These are phyloP conservation scores for Anthoceros angustus DNA, from an alignment of 225 moss, liverwort and hornwort species.

Conservation along the genomic window DNA sequence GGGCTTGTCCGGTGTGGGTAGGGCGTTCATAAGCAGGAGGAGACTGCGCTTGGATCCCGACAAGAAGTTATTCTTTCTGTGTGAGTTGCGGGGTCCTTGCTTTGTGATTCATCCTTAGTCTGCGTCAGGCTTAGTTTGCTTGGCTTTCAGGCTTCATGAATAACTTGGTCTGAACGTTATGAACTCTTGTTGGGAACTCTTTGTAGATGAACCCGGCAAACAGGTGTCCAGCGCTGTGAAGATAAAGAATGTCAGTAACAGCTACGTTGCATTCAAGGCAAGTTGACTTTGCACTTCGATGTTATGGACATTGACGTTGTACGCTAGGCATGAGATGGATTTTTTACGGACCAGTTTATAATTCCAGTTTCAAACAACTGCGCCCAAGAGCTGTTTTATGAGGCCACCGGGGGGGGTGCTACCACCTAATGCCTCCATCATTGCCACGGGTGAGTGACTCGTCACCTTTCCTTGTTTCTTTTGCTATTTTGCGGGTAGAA, in stretches of 20 bases:
- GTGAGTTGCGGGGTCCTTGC: no score
- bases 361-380: conserved; percentile 68
- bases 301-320: neutral
- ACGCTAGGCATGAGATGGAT: neutral
- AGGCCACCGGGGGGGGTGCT: conserved; percentile 93
- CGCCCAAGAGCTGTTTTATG: conserved; percentile 99
- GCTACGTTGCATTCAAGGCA: conserved; percentile 84
- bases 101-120: neutral
- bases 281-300: conserved; percentile 9
- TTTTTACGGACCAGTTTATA: neutral
- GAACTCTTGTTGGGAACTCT: neutral
- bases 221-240: conserved; percentile 72
- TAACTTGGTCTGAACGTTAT: neutral
- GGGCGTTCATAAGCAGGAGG: conserved; percentile 38
- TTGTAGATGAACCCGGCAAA: conserved; percentile 68
- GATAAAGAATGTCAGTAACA: conserved; percentile 64
- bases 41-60: conserved; percentile 58
- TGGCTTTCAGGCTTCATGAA: no score
- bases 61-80: conserved; percentile 50
- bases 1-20: conserved; percentile 35
- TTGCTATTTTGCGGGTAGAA: neutral
- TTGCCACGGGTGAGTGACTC: conserved; percentile 53
- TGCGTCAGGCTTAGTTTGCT: no score
- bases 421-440: conserved; percentile 65
- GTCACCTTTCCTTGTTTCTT: neutral